Conservation (phyloP, 2,329 filamentous ascomycete genomes). For the Basipetospora chlamydospora region DNA sequence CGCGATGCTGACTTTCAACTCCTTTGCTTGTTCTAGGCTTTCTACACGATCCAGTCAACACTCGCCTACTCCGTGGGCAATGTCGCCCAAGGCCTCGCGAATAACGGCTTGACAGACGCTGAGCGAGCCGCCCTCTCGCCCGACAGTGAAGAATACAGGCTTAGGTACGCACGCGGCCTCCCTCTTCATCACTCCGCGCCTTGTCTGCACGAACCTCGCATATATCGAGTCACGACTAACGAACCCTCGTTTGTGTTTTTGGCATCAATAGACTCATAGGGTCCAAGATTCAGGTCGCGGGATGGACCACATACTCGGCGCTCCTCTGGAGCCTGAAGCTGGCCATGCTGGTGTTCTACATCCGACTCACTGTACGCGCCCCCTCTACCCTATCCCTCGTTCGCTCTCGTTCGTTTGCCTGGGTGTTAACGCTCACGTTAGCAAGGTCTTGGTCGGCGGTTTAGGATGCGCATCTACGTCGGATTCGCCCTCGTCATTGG, state of each 20-base stretch:
- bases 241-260: too few species aligned
- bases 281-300: constrained; percentile 40
- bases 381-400: too few species aligned
- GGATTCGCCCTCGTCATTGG: constrained; percentile 32
- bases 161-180: too few species aligned
- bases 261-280: too few species aligned
- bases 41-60: neutral
- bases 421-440: too few species aligned
- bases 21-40: neutral
- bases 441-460: constrained; percentile 22
- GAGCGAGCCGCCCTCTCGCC: constrained; percentile 29
- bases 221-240: too few species aligned
- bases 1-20: too few species aligned
- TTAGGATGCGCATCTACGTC: constrained; percentile 29
- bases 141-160: constrained; percentile 26
- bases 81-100: constrained; percentile 22
- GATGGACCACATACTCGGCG: constrained; percentile 40
- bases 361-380: constrained; percentile 31
- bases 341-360: constrained; percentile 42
- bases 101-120: constrained; percentile 39
- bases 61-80: neutral
- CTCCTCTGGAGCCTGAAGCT: constrained; percentile 41
- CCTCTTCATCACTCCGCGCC: too few species aligned
- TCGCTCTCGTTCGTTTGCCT: too few species aligned
- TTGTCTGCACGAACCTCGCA: too few species aligned